These are phyloP conservation scores for Calonectria pteridis DNA, from an alignment of 2,329 filamentous ascomycete species.

Conservation along the genomic window DNA sequence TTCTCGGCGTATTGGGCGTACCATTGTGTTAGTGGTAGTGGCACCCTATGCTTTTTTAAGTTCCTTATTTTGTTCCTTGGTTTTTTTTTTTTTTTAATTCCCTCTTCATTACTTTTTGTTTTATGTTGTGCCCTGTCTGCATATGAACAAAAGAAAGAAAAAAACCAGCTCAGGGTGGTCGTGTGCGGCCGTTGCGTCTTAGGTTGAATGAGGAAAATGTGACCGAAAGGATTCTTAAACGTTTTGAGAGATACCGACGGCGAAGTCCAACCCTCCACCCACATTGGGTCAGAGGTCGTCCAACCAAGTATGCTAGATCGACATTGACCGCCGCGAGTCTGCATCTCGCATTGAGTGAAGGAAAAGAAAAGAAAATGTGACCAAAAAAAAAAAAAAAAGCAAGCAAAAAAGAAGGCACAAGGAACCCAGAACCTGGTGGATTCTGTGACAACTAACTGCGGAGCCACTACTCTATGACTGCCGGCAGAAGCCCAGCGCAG, in stretches of 20 bases:
- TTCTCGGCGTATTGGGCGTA: neutral
- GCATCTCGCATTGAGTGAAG: neutral
- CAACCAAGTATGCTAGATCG: neutral
- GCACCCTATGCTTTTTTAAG: neutral
- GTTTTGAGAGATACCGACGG: slow-evolving; percentile 6
- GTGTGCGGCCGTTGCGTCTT: neutral
- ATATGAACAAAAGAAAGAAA: neutral
- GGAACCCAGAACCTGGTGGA: neutral
- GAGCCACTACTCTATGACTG: neutral
- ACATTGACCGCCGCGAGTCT: slow-evolving; percentile 6
- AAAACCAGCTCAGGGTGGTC: neutral
- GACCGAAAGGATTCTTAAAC: slow-evolving; percentile 8
- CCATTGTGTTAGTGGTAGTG: neutral
- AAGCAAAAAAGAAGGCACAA: neutral
- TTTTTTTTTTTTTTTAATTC: neutral
- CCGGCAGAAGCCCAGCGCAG: neutral
- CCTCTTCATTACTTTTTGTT: neutral
- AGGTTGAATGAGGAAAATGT: slow-evolving; percentile 7
- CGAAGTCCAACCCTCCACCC: neutral
- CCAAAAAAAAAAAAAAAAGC: slow-evolving; percentile 9
- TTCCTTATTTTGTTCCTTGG: neutral
- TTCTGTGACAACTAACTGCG: slow-evolving; percentile 3
- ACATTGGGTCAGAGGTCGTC: neutral
- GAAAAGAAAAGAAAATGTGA: slow-evolving; percentile 3
- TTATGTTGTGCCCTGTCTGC: neutral